These are phyloP conservation scores for Arthromyces matolae DNA, from an alignment of 768 basidiomycete species.

Conservation along the genomic window DNA sequence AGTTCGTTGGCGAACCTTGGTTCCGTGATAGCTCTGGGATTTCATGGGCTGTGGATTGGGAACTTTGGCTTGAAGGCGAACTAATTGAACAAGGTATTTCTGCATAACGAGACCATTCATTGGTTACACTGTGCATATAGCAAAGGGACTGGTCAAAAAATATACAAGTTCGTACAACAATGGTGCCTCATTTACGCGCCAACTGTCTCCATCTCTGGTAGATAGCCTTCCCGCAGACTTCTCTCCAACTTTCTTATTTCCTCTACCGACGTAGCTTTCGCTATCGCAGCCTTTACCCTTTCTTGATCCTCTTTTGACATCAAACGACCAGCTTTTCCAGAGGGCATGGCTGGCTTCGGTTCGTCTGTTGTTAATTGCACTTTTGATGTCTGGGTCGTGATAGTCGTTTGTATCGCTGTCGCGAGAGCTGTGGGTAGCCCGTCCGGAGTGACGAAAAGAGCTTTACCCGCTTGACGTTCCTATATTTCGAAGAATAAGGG, in stretches of 20 bases:
- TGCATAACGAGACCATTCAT: constrained; percentile 10
- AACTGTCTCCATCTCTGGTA: constrained; percentile 74
- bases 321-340: constrained; percentile 75
- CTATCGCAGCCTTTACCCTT: constrained; percentile 82
- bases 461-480: constrained; percentile 75
- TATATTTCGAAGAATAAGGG: no score
- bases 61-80: constrained; percentile 46
- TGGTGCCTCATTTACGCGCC: constrained; percentile 53
- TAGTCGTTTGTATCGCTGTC: constrained; percentile 69
- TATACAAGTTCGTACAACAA: constrained; percentile 27
- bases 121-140: constrained; percentile 13
- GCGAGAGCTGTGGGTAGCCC: constrained; percentile 77
- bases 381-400: constrained; percentile 66
- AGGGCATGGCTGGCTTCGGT: constrained; percentile 54
- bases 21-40: constrained; percentile 54
- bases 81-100: constrained; percentile 14
- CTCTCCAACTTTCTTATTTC: constrained; percentile 83
- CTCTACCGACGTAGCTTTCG: constrained; percentile 86
- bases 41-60: constrained; percentile 74
- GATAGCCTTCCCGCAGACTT: constrained; percentile 78
- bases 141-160: constrained; percentile 19
- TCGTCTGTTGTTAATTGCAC: constrained; percentile 67
- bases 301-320: constrained; percentile 92
- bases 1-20: constrained; percentile 64
- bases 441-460: constrained; percentile 79